Evolutionary conservation across 139 green algal species (phyloP).

Genomic region (Gonium pectorale): DNA sequence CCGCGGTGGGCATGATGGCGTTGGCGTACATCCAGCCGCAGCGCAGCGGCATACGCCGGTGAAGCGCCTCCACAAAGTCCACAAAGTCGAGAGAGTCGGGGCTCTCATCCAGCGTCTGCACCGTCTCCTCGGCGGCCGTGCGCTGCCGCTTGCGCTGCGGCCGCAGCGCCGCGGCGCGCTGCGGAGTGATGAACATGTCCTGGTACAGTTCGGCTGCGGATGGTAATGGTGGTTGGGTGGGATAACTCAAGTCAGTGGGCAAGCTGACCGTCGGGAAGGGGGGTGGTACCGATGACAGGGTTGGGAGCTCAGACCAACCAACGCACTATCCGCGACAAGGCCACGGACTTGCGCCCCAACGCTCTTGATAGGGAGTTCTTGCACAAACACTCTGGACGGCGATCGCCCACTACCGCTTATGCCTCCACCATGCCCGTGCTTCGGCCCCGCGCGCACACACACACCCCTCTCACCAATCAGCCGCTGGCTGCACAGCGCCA

Average conservation of each 20-base stretch:
- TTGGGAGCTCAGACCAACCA: too few relatives aligned
- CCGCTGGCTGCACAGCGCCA: slow-evolving; percentile 42
- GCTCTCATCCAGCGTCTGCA: slow-evolving; percentile 3
- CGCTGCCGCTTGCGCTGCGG: slow-evolving; percentile 36
- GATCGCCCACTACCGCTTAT: too few relatives aligned
- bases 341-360: too few relatives aligned
- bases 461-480: slow-evolving; percentile 15
- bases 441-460: not conserved
- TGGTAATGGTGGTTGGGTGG: too few relatives aligned
- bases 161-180: not conserved
- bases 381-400: too few relatives aligned
- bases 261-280: too few relatives aligned
- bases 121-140: slow-evolving; percentile 13
- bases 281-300: too few relatives aligned
- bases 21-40: slow-evolving; percentile 51
- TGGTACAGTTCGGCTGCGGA: slow-evolving; percentile 40
- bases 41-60: slow-evolving; percentile 46
- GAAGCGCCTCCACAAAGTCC: slow-evolving; percentile 49
- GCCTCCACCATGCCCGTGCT: too few relatives aligned
- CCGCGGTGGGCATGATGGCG: slow-evolving; percentile 27
- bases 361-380: too few relatives aligned
- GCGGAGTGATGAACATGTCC: slow-evolving; percentile 46
- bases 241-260: too few relatives aligned
- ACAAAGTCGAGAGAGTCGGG: slow-evolving; percentile 33
- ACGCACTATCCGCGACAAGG: too few relatives aligned